Conservation (phyloP, 148 eudicot genomes). For the Vaccinium corymbosum region DNA sequence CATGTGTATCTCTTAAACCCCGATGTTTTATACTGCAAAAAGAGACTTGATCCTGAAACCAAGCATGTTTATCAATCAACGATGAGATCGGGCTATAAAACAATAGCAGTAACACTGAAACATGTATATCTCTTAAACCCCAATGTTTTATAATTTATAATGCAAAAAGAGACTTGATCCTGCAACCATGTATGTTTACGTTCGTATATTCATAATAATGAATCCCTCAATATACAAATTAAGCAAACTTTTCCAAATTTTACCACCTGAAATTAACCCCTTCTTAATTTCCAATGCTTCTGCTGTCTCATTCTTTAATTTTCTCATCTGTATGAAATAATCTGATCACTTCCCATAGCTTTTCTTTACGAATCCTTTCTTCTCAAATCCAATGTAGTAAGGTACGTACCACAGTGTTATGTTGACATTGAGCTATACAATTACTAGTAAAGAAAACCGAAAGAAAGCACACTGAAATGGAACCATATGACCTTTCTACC, state of each 20-base stretch:
- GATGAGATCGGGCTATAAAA: too few relatives aligned
- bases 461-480: constrained; percentile 34
- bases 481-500: constrained; percentile 26
- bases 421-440: constrained; percentile 30
- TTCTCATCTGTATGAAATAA: constrained; percentile 8
- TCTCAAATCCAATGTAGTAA: too few relatives aligned
- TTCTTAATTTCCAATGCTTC: not conserved
- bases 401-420: constrained; percentile 21
- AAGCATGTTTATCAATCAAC: too few relatives aligned
- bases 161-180: constrained; percentile 19
- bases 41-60: too few relatives aligned
- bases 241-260: constrained; percentile 17
- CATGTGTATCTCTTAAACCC: too few relatives aligned
- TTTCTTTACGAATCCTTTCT: too few relatives aligned
- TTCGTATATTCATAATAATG: constrained; percentile 16
- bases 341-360: not conserved
- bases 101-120: too few relatives aligned
- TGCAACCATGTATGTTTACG: constrained; percentile 9
- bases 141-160: constrained; percentile 19
- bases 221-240: constrained; percentile 18
- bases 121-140: not conserved
- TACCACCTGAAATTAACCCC: constrained; percentile 7
- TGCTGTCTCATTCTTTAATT: not conserved
- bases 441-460: constrained; percentile 10
- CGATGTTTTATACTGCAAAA: too few relatives aligned